phyloP scores from a whole-genome alignment of 2,329 filamentous ascomycete genomes.

The Leptographium lundbergii region DNA sequence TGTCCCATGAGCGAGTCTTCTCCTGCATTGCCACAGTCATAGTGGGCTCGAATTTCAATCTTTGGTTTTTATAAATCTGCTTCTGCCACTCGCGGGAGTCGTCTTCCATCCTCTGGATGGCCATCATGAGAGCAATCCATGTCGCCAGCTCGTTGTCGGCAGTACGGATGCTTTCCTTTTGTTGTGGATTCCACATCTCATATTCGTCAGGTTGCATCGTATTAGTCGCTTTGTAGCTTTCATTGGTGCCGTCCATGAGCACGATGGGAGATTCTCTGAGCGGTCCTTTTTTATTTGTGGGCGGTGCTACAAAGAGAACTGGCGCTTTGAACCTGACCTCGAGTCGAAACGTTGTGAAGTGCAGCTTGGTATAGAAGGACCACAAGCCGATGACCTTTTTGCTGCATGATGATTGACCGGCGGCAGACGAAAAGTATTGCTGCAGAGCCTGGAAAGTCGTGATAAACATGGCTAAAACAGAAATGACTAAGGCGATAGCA shows the following conservation, averaged over 20 bases:
- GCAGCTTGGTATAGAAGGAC: conserved; percentile 26
- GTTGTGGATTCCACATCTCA: conserved; percentile 1
- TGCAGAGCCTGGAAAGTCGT: conserved; percentile 35
- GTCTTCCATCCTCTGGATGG: conserved; percentile 36
- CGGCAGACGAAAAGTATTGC: conserved; percentile 35
- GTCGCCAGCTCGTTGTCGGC: conserved; percentile 43
- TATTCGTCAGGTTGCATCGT: conserved; percentile 10
- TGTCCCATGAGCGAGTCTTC: conserved; percentile 36
- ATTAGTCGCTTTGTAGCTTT: conserved; percentile 17
- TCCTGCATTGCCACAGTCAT: conserved; percentile 31
- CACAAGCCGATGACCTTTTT: conserved; percentile 34
- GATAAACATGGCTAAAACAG: conserved; percentile 31
- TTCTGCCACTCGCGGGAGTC: conserved; percentile 34
- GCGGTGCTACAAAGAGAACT: conserved; percentile 35
- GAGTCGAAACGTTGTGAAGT: conserved; percentile 30
- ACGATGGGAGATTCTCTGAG: conserved; percentile 12
- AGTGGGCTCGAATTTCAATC: conserved; percentile 19
- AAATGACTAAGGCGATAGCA: conserved; percentile 31
- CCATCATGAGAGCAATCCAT: conserved; percentile 37
- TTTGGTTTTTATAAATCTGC: conserved; percentile 12
- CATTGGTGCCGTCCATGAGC: conserved; percentile 25
- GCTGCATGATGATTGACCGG: conserved; percentile 34
- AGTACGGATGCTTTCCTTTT: conserved; percentile 28
- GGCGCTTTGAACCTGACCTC: conserved; percentile 35
- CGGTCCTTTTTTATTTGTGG: conserved; percentile 25